Evolutionary conservation across 83 land plant genomes (phyloP).

Genomic region (Diphasiastrum complanatum): DNA sequence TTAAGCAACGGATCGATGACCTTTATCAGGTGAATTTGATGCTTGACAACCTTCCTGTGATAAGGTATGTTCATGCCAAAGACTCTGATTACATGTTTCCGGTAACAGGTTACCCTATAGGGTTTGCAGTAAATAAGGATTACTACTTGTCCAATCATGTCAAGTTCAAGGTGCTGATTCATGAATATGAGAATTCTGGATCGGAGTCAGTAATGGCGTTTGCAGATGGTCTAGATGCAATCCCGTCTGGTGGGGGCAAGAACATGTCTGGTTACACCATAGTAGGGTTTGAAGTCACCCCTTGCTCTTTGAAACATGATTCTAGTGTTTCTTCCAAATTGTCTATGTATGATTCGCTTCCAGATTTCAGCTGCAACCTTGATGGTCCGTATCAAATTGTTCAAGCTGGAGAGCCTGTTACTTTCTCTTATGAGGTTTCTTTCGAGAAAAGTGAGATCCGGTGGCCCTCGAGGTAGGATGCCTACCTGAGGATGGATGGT

Average conservation of each 20-base stretch:
- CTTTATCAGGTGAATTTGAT: conserved; percentile 11
- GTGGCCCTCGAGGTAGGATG: conserved; percentile 16
- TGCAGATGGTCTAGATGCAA: background rate
- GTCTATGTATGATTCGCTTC: too few species aligned
- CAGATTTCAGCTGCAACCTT: too few species aligned
- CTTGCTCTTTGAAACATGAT: background rate
- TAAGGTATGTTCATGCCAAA: background rate
- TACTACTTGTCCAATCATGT: conserved; percentile 12
- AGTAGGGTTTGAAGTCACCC: conserved; percentile 7
- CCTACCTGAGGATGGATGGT: conserved; percentile 9
- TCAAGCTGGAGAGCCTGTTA: background rate
- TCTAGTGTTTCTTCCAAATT: background rate
- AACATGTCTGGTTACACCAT: conserved; percentile 3
- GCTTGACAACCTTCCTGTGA: conserved; percentile 13
- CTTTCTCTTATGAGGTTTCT: conserved; percentile 1
- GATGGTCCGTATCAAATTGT: background rate
- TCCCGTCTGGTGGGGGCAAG: conserved; percentile 2
- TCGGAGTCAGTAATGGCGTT: background rate
- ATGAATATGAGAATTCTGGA: background rate
- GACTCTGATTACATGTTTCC: background rate
- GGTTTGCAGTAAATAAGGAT: background rate
- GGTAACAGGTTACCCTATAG: conserved; percentile 7
- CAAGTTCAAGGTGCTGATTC: conserved; percentile 1
- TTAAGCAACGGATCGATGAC: conserved; percentile 14
- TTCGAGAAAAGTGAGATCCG: conserved; percentile 4